Base-by-base conservation (phyloP, 208 protist genomes). In the Endotrypanum monterogeii region DNA sequence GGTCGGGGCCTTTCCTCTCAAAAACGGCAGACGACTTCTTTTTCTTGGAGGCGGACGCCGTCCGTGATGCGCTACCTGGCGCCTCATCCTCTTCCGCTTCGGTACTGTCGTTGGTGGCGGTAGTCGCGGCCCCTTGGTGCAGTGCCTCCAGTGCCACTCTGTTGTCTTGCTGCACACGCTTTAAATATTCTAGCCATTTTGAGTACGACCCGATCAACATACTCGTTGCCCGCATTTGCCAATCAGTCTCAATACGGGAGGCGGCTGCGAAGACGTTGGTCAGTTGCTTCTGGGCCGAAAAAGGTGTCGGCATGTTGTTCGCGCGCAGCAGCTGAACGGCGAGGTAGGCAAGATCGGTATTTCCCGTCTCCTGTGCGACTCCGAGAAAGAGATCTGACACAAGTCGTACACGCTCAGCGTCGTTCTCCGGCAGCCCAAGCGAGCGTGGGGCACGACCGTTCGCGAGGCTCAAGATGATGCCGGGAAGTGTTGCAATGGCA, bases 261-360 rank as follows among this genome's bases (percentile, higher is more conserved):
- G 87, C 77, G 6, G 87, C 82, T 8, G 92, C 78, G 69, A 96
- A 96, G 23, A 94, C 92, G 71, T 92, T 96, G 8, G 92, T 94
- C 25, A 96, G 74, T 71, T 92, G 84, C 73, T 96, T 96, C 80
- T 96, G 92, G 7, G 88, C 86, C 6, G 80, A 69, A 67, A 93
- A 94, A 14, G 92, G 89, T 2, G 89, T 83, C 14, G 82, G 54
- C 63, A 96, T 88, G 66, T 89, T 76, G 74, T 96, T 94, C 9
- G 89, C 89, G 55, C 92, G 92, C 41, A 96, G 82, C 37, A 96
- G 86, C 81, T 96, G 92, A 56, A 94, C 77, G 37, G 87, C 88
- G 16, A 96, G 83, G 71, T 89, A 96, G 58, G 92, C 89, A 9
- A 94, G 68, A 50, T 93, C 89, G 51, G 89, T 89, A 79, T 94